phyloP scores from a whole-genome alignment of 2,329 filamentous ascomycete genomes.

The Fusarium domesticum region DNA sequence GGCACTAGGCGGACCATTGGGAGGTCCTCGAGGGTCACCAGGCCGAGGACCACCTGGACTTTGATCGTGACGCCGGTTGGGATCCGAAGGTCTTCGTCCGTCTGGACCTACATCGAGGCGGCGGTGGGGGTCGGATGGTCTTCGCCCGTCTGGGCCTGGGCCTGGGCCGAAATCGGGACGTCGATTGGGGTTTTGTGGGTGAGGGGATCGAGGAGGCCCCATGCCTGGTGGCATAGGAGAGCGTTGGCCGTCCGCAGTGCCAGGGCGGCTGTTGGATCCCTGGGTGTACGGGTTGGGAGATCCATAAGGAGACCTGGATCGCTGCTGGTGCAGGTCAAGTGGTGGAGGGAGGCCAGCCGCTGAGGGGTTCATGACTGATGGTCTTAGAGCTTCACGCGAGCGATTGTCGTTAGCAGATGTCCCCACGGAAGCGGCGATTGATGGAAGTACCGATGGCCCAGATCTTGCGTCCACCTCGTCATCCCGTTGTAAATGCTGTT shows the following conservation, averaged over 20 bases:
- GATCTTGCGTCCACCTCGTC: slow-evolving; percentile 34
- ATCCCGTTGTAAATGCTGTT: slow-evolving; percentile 29
- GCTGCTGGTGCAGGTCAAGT: slow-evolving; percentile 39
- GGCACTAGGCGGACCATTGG: slow-evolving; percentile 12
- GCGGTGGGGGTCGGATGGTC: slow-evolving; percentile 14
- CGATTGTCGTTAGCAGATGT: slow-evolving; percentile 53
- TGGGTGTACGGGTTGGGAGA: slow-evolving; percentile 33
- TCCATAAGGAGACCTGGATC: slow-evolving; percentile 43
- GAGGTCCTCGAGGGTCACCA: slow-evolving; percentile 4
- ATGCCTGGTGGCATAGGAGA: slow-evolving; percentile 29
- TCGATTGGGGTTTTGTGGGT: slow-evolving; percentile 29
- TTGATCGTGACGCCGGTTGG: slow-evolving; percentile 18
- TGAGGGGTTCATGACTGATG: slow-evolving; percentile 35
- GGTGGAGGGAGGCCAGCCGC: slow-evolving; percentile 41
- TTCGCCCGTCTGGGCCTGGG: slow-evolving; percentile 20
- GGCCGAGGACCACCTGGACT: slow-evolving; percentile 20
- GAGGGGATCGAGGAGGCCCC: slow-evolving; percentile 29
- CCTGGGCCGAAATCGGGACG: no score
- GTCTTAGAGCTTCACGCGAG: slow-evolving; percentile 52
- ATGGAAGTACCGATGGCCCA: slow-evolving; percentile 50
- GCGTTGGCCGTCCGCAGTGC: slow-evolving; percentile 33
- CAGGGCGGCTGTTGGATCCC: slow-evolving; percentile 32
- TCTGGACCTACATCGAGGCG: slow-evolving; percentile 14
- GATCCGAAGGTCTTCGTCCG: slow-evolving; percentile 19
- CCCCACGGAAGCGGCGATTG: slow-evolving; percentile 48